A percentile compares a stretch with the other conserved stretches of the same genome.
Evolutionary conservation across 1,284 basidiomycete genomes (phyloP).

Genomic region (Austroboletus novae-zelandiae): DNA sequence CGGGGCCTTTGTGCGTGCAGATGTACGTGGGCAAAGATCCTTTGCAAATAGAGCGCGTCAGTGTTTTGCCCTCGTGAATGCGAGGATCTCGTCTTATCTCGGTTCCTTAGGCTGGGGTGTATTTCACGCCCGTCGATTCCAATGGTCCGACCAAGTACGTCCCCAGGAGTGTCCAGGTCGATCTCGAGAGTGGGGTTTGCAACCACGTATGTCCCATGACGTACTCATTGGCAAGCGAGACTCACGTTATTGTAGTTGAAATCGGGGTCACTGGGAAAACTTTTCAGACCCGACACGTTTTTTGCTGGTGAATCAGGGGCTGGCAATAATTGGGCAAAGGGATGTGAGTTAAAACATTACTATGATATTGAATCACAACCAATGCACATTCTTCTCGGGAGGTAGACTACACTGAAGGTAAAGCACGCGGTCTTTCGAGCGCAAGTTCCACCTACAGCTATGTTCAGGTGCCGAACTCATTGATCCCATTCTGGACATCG

Average conservation of each 20-base stretch:
- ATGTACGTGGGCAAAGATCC: slow-evolving; percentile 49
- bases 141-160: slow-evolving; percentile 68
- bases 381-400: slow-evolving; percentile 25
- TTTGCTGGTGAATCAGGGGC: slow-evolving; percentile 74
- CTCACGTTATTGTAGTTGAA: slow-evolving; percentile 47
- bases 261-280: slow-evolving; percentile 63
- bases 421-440: slow-evolving; percentile 1
- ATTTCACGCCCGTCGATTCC: slow-evolving; percentile 64
- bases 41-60: slow-evolving; percentile 45
- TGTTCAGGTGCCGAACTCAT: slow-evolving; percentile 83
- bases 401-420: slow-evolving; percentile 84
- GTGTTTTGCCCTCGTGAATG: slow-evolving; percentile 1
- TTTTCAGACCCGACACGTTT: slow-evolving; percentile 91
- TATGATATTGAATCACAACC: neutral
- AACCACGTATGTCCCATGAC: slow-evolving; percentile 55
- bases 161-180: slow-evolving; percentile 91
- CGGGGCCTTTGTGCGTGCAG: slow-evolving; percentile 27
- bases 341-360: slow-evolving; percentile 53
- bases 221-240: neutral
- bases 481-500: slow-evolving; percentile 75
- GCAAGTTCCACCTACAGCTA: neutral
- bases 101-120: slow-evolving; percentile 60
- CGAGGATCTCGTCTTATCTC: neutral
- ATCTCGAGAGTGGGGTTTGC: slow-evolving; percentile 90
- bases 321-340: slow-evolving; percentile 94